Base-by-base conservation (phyloP, 768 basidiomycete species). In the Phallus indusiatus region DNA sequence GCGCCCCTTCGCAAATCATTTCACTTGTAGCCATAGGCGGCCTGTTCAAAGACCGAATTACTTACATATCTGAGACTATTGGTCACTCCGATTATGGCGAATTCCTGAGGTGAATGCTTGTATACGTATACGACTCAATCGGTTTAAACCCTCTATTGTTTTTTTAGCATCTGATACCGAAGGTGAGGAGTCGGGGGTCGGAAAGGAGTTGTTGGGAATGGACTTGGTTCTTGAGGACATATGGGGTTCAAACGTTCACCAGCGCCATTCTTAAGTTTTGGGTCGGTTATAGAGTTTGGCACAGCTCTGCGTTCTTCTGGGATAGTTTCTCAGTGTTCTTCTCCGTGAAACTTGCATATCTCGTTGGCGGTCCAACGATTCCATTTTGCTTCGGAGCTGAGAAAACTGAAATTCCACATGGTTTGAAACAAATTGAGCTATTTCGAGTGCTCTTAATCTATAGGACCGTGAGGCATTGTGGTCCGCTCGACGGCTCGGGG, bases 141-240 rank as follows among this genome's bases (percentile, higher is more conserved):
- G 88, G 88, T 1, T 88, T 90, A 68, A 90, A 90, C 6, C 88
- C 83, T 5, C 80, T 75, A 48, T 85, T 82, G 53, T 81, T 68
- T 52, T 75, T 78, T 56, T 77, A 82, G 35, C n/a, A 54, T n/a
- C n/a, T n/a, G n/a, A n/a, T n/a, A n/a, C n/a, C n/a, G n/a, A n/a
- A n/a, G n/a, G n/a, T n/a, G n/a, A n/a, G n/a, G n/a, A n/a, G n/a
- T n/a, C n/a, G n/a, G n/a, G n/a, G n/a, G n/a, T n/a, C n/a, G n/a
- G n/a, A n/a, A n/a, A n/a, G n/a, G n/a, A n/a, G n/a, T n/a, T n/a
- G n/a, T n/a, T n/a, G n/a, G n/a, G n/a, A n/a, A n/a, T n/a, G n/a
- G n/a, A n/a, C n/a, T n/a, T n/a, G n/a, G 35, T 20, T 46, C 50
- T 2, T 60, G 11, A 12, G 55, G 47, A n/a, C n/a, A 22, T 1